Evolutionary conservation across 225 moss, liverwort and hornwort genomes (phyloP).

Genomic region (Bryoerythrophyllum caledonicum): DNA sequence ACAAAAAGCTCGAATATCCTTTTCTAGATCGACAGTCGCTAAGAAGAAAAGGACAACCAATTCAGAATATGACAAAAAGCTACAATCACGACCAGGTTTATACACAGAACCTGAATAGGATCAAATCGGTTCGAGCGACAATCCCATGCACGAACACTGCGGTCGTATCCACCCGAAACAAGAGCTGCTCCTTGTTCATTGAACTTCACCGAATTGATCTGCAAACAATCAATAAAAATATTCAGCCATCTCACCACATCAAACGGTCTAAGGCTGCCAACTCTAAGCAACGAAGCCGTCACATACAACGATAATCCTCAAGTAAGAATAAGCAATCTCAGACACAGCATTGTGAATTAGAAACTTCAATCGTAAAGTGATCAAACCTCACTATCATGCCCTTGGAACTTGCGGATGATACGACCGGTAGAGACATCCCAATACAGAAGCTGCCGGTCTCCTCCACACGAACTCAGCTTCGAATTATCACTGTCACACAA

Average conservation of each 20-base stretch:
- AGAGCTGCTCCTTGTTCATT: slow-evolving; percentile 78
- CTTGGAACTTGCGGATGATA: slow-evolving; percentile 92
- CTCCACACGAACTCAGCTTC: slow-evolving; percentile 55
- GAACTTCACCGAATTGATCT: slow-evolving; percentile 96
- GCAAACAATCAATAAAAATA: slow-evolving; percentile 12
- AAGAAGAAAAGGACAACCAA: neutral
- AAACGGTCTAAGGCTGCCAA: neutral
- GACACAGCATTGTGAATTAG: neutral
- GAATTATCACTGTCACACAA: slow-evolving; percentile 53
- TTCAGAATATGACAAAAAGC: slow-evolving; percentile 12
- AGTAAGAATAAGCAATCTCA: neutral
- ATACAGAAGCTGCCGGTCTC: slow-evolving; percentile 57
- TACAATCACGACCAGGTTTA: neutral
- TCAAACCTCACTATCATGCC: slow-evolving; percentile 92
- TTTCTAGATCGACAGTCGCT: neutral
- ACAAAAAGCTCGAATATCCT: neutral
- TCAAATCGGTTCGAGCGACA: slow-evolving; percentile 91
- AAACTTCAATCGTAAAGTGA: slow-evolving; percentile 4
- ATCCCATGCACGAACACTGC: slow-evolving; percentile 93
- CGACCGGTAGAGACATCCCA: slow-evolving; percentile 97
- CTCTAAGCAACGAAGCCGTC: neutral
- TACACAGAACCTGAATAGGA: slow-evolving; percentile 71
- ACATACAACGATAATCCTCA: neutral
- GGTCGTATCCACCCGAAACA: slow-evolving; percentile 90
- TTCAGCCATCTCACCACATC: slow-evolving; percentile 10